Evolutionary conservation across 371 early-diverging fungal species (phyloP).

Genomic region (Gilbertella persicaria): DNA sequence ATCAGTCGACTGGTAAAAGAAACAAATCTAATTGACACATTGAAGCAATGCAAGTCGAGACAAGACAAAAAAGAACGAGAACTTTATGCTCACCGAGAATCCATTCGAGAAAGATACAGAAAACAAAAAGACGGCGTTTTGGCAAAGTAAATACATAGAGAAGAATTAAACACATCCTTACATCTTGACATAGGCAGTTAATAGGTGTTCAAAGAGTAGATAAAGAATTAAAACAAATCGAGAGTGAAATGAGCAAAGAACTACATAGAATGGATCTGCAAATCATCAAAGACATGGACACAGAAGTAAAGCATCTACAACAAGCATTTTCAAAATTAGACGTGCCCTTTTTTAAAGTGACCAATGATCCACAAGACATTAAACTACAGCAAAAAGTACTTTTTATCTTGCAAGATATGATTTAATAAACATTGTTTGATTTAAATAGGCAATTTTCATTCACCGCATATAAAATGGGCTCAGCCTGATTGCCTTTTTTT

Average conservation of each 20-base stretch:
- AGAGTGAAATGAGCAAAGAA: slow-evolving; percentile 25
- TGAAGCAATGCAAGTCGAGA: slow-evolving; percentile 29
- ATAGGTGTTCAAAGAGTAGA: slow-evolving; percentile 16
- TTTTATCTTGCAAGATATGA: slow-evolving; percentile 43
- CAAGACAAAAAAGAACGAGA: slow-evolving; percentile 43
- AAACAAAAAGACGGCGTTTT: slow-evolving; percentile 31
- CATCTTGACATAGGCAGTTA: slow-evolving; percentile 15
- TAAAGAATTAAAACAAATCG: slow-evolving; percentile 15
- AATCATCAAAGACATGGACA: slow-evolving; percentile 40
- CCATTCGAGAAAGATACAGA: slow-evolving; percentile 23
- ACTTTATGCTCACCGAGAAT: slow-evolving; percentile 32
- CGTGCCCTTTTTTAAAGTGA: slow-evolving; percentile 44
- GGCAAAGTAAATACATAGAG: slow-evolving; percentile 32
- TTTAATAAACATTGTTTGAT: too few species aligned
- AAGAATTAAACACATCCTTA: background rate
- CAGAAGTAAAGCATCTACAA: slow-evolving; percentile 28
- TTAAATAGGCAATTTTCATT: too few species aligned
- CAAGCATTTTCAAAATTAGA: slow-evolving; percentile 31
- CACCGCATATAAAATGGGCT: too few species aligned
- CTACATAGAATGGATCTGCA: slow-evolving; percentile 33
- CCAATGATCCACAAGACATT: slow-evolving; percentile 26
- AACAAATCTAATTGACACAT: slow-evolving; percentile 28
- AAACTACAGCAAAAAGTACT: slow-evolving; percentile 43
- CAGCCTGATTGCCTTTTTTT: too few species aligned
- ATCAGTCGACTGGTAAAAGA: slow-evolving; percentile 38